A percentile compares a stretch with the other conserved stretches of the same genome.
Evolutionary conservation across 2,329 filamentous ascomycete species (phyloP).

Genomic region (Nothopassalora personata): DNA sequence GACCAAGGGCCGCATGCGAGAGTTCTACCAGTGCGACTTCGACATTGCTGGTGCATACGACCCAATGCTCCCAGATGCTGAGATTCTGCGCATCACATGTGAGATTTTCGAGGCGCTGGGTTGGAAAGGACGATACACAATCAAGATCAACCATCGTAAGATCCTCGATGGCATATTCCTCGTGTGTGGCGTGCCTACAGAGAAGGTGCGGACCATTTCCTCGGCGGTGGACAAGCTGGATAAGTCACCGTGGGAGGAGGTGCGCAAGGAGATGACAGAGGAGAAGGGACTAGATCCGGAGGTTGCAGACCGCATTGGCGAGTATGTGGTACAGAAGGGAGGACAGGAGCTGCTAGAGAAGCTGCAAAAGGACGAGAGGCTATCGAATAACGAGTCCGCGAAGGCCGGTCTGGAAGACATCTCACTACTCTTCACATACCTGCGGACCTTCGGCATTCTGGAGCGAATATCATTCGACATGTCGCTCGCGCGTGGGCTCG

Average conservation of each 20-base stretch:
- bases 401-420: conserved; percentile 78
- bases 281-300: conserved; percentile 75
- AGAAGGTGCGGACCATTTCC: conserved; percentile 84
- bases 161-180: conserved; percentile 89
- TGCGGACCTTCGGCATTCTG: conserved; percentile 68
- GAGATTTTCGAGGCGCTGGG: conserved; percentile 80
- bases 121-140: conserved; percentile 69
- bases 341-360: conserved; percentile 67
- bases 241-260: conserved; percentile 81
- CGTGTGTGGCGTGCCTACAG: conserved; percentile 79
- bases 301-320: conserved; percentile 81
- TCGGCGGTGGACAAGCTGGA: conserved; percentile 95
- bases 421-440: conserved; percentile 72
- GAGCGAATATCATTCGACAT: conserved; percentile 82
- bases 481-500: conserved; percentile 81
- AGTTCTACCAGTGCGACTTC: conserved; percentile 97
- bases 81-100: conserved; percentile 75
- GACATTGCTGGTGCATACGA: conserved; percentile 88
- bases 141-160: conserved; percentile 93
- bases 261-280: conserved; percentile 86
- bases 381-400: conserved; percentile 67
- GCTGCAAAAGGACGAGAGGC: conserved; percentile 60
- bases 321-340: conserved; percentile 75
- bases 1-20: conserved; percentile 86
- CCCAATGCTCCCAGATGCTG: conserved; percentile 85